Evolutionary conservation across 352 stramenopile genomes (phyloP).

Genomic region (Phytophthora pisi): DNA sequence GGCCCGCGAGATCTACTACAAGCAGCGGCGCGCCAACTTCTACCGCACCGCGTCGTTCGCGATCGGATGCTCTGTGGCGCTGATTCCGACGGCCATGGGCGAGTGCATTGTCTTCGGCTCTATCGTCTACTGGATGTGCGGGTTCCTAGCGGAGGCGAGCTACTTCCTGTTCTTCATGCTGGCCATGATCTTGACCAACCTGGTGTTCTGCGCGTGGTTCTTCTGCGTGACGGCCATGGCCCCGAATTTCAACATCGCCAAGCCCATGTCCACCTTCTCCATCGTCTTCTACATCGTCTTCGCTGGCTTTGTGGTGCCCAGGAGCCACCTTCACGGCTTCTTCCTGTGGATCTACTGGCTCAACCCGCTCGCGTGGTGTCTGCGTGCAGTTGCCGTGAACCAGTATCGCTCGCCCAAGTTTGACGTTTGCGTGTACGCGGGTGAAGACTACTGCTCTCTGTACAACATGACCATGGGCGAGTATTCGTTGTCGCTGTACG

Average conservation of each 20-base stretch:
- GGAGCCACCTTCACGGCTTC: constrained; percentile 37
- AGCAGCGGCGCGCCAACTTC: constrained; percentile 68
- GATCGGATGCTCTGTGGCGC: constrained; percentile 29
- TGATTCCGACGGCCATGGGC: constrained; percentile 33
- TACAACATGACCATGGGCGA: constrained; percentile 39
- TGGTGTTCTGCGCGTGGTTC: constrained; percentile 22
- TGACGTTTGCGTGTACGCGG: constrained; percentile 33
- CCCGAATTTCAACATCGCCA: constrained; percentile 34
- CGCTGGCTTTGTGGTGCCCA: constrained; percentile 44
- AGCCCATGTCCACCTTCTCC: constrained; percentile 41
- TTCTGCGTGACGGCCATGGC: constrained; percentile 30
- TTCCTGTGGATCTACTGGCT: constrained; percentile 71
- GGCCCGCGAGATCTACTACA: constrained; percentile 62
- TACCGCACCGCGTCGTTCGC: constrained; percentile 64
- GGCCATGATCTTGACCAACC: constrained; percentile 23
- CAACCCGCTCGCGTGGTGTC: constrained; percentile 51
- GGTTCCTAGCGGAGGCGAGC: constrained; percentile 37
- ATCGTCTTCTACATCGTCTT: constrained; percentile 46
- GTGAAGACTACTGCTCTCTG: constrained; percentile 31
- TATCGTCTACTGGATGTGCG: constrained; percentile 82
- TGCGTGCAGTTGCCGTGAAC: constrained; percentile 40
- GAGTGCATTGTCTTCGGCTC: constrained; percentile 71
- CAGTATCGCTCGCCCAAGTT: constrained; percentile 42
- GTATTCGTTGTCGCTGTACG: constrained; percentile 36
- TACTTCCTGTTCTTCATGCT: constrained; percentile 27